Percentiles rank a stretch among this genome's conserved stretches.
Evolutionary conservation across 441 rosid species (phyloP).

Genomic region (Erodium chrysanthum): DNA sequence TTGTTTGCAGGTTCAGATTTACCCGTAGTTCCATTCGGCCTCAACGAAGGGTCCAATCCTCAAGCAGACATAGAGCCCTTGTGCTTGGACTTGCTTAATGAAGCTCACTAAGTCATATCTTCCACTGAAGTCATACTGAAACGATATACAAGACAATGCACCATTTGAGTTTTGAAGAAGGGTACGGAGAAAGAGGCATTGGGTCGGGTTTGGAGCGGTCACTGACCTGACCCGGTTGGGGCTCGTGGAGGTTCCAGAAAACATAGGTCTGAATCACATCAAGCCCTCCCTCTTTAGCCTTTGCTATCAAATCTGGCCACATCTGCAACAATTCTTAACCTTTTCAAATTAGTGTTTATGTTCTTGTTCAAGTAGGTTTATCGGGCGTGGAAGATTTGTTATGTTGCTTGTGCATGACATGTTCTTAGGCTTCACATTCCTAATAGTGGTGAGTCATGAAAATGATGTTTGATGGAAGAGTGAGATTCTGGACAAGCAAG

Average conservation of each 20-base stretch:
- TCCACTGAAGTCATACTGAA: conserved; percentile 76
- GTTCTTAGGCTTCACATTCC: not conserved
- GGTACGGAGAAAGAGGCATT: not conserved
- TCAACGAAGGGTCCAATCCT: conserved; percentile 87
- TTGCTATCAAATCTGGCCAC: conserved; percentile 72
- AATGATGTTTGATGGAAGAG: not conserved
- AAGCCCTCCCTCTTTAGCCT: conserved; percentile 73
- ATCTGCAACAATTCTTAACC: conserved; percentile 31
- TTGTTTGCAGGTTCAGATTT: not conserved
- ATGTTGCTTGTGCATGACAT: not conserved
- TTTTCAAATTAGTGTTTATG: not conserved
- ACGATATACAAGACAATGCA: not conserved
- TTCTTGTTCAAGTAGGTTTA: not conserved
- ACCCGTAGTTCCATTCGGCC: conserved; percentile 93
- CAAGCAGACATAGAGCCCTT: conserved; percentile 64
- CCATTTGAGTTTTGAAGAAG: not conserved
- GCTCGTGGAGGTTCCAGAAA: conserved; percentile 83
- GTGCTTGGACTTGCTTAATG: conserved; percentile 65
- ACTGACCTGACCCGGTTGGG: conserved; percentile 56
- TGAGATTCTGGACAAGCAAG: not conserved
- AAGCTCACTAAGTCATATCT: conserved; percentile 62
- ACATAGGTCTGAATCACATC: conserved; percentile 84
- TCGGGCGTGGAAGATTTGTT: not conserved
- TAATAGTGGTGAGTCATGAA: not conserved
- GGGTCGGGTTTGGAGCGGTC: not conserved